Base-by-base conservation (phyloP, 352 stramenopile genomes). In the Phytophthora tubulina region DNA sequence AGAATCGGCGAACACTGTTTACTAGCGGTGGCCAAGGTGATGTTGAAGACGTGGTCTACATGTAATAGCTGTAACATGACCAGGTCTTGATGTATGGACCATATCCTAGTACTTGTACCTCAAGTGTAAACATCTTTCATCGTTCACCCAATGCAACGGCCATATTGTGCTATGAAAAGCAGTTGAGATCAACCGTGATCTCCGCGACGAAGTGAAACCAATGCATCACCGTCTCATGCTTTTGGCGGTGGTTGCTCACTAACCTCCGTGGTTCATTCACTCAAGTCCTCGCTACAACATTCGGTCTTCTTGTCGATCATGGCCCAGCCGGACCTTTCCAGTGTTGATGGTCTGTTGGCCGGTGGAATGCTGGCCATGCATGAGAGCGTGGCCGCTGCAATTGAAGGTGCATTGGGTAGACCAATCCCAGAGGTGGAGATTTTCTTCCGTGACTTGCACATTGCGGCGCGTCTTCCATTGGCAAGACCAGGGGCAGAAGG, bases 381-480 rank as follows among this genome's bases (percentile, higher is more conserved):
- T 57, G 63, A 78, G 46, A 82, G 55, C 30, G 72, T 92, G 48
- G 76, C 81, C 1, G 57, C 71, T 3, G 81, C 79, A 5, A 53
- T 87, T 11, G 79, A 89, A 50, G 71, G 70, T 5, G 67, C 81
- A 6, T 39, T 83, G 1, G 81, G 81, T 9, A 32, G 69, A 27
- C 80, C 81, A 6, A 80, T 89, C 8, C 78, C 81, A 21, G 80
- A 77, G 42, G 72, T 91, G 48, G 80, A 88, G 42, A 79, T 89
- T 13, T 76, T 77, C 48, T 91, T 91, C 54, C 68, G 69, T 8
- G 70, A 88, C 71, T 55, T 91, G 52, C 67, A 80, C 17, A 73
- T 91, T 67, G 72, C 71, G 14, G 83, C 79, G 14, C 57, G 67
- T 27, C 52, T 70, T 5, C 58, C 54, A 10, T 30, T 71, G 8